phyloP scores from a whole-genome alignment of 345 rosid species.

The Hibiscus tridactylites region DNA sequence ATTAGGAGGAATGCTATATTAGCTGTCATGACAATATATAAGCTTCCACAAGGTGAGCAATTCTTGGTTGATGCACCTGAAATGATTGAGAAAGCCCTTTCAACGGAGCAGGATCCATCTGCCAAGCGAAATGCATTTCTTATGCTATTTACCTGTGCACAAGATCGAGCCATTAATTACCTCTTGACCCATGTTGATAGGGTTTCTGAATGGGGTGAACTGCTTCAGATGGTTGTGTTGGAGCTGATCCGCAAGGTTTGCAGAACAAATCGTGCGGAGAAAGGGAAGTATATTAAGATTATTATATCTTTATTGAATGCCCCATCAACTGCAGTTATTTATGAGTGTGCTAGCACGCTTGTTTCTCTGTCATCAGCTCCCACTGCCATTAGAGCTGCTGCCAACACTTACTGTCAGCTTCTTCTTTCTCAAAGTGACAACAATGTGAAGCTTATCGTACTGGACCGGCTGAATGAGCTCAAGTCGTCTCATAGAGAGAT shows the following conservation, averaged over 20 bases:
- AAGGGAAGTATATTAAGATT: constrained; percentile 57
- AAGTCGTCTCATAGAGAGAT: constrained; percentile 55
- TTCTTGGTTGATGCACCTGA: constrained; percentile 59
- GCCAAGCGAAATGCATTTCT: constrained; percentile 59
- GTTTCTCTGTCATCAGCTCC: constrained; percentile 86
- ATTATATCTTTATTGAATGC: constrained; percentile 53
- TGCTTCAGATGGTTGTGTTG: constrained; percentile 57
- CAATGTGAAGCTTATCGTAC: constrained; percentile 74
- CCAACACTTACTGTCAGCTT: constrained; percentile 68
- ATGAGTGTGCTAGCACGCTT: constrained; percentile 57
- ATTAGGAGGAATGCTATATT: constrained; percentile 21
- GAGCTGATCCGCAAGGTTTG: constrained; percentile 61
- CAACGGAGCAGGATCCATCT: constrained; percentile 51
- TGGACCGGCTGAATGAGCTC: constrained; percentile 63
- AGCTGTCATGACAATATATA: constrained; percentile 19
- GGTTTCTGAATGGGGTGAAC: constrained; percentile 57
- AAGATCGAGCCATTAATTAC: constrained; percentile 46
- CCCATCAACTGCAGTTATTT: constrained; percentile 54
- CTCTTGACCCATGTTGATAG: constrained; percentile 47
- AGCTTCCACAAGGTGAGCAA: constrained; percentile 54
- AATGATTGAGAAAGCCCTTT: constrained; percentile 53
- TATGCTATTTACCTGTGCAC: constrained; percentile 58
- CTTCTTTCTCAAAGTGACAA: constrained; percentile 76
- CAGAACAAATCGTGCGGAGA: constrained; percentile 45
- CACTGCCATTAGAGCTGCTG: constrained; percentile 64